phyloP scores from a whole-genome alignment of 768 basidiomycete genomes.

The Tremella yokohamensis region DNA sequence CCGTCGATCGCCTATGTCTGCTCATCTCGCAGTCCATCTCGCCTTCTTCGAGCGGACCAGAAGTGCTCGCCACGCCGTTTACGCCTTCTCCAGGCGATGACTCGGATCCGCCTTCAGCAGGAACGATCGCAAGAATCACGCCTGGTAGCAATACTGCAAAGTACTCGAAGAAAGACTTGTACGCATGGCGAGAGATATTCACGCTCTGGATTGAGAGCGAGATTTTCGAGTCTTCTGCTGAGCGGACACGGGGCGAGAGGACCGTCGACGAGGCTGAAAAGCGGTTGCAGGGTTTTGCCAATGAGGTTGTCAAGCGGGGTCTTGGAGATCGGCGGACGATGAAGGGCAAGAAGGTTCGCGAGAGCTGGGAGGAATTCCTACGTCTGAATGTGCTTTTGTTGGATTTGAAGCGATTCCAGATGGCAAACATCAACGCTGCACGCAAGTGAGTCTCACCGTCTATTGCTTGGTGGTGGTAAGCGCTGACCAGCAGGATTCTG shows the following conservation, averaged over 20 bases:
- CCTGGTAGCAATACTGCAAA: slow-evolving; percentile 28
- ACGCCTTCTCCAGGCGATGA: slow-evolving; percentile 13
- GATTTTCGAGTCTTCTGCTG: slow-evolving; percentile 72
- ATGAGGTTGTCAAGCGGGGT: slow-evolving; percentile 60
- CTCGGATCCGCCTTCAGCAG: neutral
- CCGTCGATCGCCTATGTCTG: slow-evolving; percentile 55
- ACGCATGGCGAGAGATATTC: slow-evolving; percentile 86
- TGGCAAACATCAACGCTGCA: slow-evolving; percentile 80
- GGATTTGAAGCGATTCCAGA: slow-evolving; percentile 79
- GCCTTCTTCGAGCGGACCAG: slow-evolving; percentile 13
- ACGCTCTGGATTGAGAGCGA: slow-evolving; percentile 78
- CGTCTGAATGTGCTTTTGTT: slow-evolving; percentile 73
- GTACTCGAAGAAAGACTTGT: slow-evolving; percentile 60
- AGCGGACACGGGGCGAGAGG: slow-evolving; percentile 65
- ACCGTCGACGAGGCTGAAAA: slow-evolving; percentile 67
- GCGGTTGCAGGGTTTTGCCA: slow-evolving; percentile 63
- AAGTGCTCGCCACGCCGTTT: slow-evolving; percentile 22
- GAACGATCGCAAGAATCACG: slow-evolving; percentile 38
- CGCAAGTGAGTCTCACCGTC: slow-evolving; percentile 58
- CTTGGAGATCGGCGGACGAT: slow-evolving; percentile 60
- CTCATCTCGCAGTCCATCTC: slow-evolving; percentile 48
- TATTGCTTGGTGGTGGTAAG: neutral
- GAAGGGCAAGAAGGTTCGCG: slow-evolving; percentile 59
- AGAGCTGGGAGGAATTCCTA: slow-evolving; percentile 67
- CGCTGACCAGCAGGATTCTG: slow-evolving; percentile 51